Base-by-base conservation (phyloP, 345 rosid species). In the Trapa bicornis region DNA sequence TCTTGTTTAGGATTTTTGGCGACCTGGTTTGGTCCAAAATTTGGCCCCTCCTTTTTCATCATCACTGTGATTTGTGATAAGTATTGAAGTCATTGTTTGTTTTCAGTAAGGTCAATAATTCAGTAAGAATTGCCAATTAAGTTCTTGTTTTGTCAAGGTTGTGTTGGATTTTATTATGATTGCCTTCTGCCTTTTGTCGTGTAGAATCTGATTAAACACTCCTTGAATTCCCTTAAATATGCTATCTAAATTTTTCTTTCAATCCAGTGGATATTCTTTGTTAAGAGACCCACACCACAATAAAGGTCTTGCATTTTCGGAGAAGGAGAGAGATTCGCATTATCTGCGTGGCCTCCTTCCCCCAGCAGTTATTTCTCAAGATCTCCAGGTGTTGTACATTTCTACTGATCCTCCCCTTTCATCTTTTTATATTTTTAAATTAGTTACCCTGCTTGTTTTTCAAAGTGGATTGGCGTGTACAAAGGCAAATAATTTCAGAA, bases 281-380 rank as follows among this genome's bases (percentile, higher is more conserved):
- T 78, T 93, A 80, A 85, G 98, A 69, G 96, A 90, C 79, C 98
- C 98, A 39, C 97, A 88, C 75, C 94, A 90, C 81, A 90, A 93
- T 77, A 93, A 93, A 72, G 98, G 98, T 45, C 94, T 93, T 75
- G 98, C 96, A 68, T 93, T 93, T 77, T 77, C 69, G 60, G 83
- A 81, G 61, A 84, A 82, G 71, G 98, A 93, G 83, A 83, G 98
- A 77, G 82, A 87, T 77, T 86, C 97, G 53, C 96, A 90, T 78
- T 93, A 90, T 78, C 80, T 93, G 76, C 84, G 90, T 6, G 98
- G 98, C 69, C 98, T 93, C 76, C 96, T 90, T 1, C 98, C 98
- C 16, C 97, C 98, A 3, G 67, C 92, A 32, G 86, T 88, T 65
- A 77, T 87, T 75, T 80, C 98, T 65, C 97, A 93, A 66, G 92